Evolutionary conservation across 108 stramenopile species (phyloP).

Genomic region (Craspedostauros australis): DNA sequence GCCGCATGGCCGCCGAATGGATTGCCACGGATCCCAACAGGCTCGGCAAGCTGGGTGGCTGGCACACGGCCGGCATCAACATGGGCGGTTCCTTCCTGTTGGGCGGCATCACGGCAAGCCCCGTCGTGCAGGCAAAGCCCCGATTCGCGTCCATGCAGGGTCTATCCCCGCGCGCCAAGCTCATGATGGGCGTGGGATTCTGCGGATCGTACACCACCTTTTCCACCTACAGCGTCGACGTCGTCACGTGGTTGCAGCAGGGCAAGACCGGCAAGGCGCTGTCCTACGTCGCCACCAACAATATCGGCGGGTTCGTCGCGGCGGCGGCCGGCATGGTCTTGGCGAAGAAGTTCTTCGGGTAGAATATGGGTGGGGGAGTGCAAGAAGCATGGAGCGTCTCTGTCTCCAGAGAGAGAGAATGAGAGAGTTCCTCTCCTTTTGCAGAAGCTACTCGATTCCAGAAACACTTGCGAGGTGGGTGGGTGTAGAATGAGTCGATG

Average conservation of each 20-base stretch:
- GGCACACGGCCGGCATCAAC: conserved; percentile 77
- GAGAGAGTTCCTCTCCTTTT: too few species aligned
- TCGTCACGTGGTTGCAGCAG: conserved; percentile 45
- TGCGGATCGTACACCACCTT: conserved; percentile 79
- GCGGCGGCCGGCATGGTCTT: conserved; percentile 55
- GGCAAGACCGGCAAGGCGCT: conserved; percentile 44
- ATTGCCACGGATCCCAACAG: conserved; percentile 53
- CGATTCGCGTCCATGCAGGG: conserved; percentile 17
- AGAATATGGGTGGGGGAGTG: too few species aligned
- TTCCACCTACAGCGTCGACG: conserved; percentile 66
- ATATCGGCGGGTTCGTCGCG: conserved; percentile 56
- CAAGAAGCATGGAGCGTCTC: too few species aligned
- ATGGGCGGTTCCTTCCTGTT: conserved; percentile 60
- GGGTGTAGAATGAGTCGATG: too few species aligned
- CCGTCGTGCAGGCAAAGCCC: conserved; percentile 8
- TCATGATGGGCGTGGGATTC: conserved; percentile 63
- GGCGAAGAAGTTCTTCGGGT: conserved; percentile 40
- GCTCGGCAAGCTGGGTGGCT: conserved; percentile 21
- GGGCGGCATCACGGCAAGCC: conserved; percentile 47
- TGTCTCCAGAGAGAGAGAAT: too few species aligned
- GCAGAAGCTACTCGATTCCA: too few species aligned
- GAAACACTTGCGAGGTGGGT: too few species aligned
- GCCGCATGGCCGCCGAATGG: conserved; percentile 43
- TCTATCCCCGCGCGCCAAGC: conserved; percentile 49
- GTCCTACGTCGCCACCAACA: conserved; percentile 52